Evolutionary conservation across 805 yeast species (phyloP).

Genomic region (Kodamaea fukazawae): DNA sequence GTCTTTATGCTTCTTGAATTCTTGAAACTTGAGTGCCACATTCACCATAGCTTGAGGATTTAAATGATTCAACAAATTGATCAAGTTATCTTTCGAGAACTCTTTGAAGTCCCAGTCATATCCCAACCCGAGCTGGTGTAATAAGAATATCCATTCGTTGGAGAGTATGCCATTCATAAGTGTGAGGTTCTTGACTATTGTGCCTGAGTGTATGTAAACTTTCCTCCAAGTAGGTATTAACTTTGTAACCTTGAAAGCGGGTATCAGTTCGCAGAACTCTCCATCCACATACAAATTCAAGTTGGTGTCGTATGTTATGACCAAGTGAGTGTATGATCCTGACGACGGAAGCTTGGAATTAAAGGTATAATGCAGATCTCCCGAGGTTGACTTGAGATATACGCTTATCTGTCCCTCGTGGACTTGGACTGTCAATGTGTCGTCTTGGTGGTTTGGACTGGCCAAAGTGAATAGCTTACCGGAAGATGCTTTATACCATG

Average conservation of each 20-base stretch:
- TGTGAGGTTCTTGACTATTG: conserved; percentile 36
- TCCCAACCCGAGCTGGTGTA: conserved; percentile 46
- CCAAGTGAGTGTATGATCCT: conserved; percentile 25
- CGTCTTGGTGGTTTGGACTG: conserved; percentile 22
- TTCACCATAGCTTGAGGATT: conserved; percentile 34
- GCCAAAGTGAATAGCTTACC: conserved; percentile 26
- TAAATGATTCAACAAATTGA: conserved; percentile 40
- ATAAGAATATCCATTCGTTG: conserved; percentile 51
- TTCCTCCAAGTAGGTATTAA: conserved; percentile 33
- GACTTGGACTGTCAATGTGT: conserved; percentile 27
- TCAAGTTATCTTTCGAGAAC: conserved; percentile 31
- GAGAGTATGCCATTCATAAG: conserved; percentile 37
- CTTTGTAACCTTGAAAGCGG: conserved; percentile 33
- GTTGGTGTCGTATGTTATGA: conserved; percentile 38
- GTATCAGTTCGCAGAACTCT: conserved; percentile 43
- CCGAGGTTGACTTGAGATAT: background rate
- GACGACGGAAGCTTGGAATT: too few species aligned
- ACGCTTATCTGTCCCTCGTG: too few species aligned
- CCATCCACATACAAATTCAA: conserved; percentile 51
- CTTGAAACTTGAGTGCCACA: conserved; percentile 33
- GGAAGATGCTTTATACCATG: conserved; percentile 35
- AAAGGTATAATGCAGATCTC: conserved; percentile 12
- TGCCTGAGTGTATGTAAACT: conserved; percentile 35
- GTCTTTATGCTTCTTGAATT: conserved; percentile 18
- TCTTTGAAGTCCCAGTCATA: conserved; percentile 48